phyloP scores from a whole-genome alignment of 495 filamentous ascomycete genomes.

The Pseudotulostoma volvatum region DNA sequence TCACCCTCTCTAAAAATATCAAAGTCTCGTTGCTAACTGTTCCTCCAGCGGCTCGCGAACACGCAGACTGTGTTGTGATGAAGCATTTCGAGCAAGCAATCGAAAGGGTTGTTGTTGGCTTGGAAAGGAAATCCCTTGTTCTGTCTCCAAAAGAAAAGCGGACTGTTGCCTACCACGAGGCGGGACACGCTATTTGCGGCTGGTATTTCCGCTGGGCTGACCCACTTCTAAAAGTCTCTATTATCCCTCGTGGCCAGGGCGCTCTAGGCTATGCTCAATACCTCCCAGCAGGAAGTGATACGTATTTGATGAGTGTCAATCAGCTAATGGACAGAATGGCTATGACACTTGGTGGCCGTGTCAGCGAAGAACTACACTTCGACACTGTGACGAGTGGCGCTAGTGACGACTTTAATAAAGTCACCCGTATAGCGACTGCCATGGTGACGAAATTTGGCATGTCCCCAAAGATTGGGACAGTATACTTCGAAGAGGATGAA shows the following conservation, averaged over 20 bases:
- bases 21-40: constrained; percentile 14
- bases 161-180: constrained; percentile 94
- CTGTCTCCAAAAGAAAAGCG: constrained; percentile 85
- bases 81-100: constrained; percentile 92
- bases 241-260: constrained; percentile 89
- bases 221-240: constrained; percentile 92
- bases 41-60: constrained; percentile 58
- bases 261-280: constrained; percentile 94
- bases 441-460: constrained; percentile 99
- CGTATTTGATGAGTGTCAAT: constrained; percentile 84
- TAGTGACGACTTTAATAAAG: constrained; percentile 96
- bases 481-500: constrained; percentile 76
- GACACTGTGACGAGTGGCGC: constrained; percentile 89
- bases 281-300: constrained; percentile 73
- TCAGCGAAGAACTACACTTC: constrained; percentile 92
- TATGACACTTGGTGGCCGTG: constrained; percentile 90
- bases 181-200: constrained; percentile 93
- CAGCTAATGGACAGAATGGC: constrained; percentile 99
- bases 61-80: constrained; percentile 63
- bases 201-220: constrained; percentile 97
- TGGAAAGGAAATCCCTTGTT: constrained; percentile 92
- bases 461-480: constrained; percentile 78
- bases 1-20: background rate
- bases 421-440: constrained; percentile 79
- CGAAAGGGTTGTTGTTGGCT: constrained; percentile 86